A percentile compares a stretch with the other conserved stretches of the same genome.
Evolutionary conservation across 2,329 filamentous ascomycete genomes (phyloP).

Genomic region (Pseudogymnoascus sp.): DNA sequence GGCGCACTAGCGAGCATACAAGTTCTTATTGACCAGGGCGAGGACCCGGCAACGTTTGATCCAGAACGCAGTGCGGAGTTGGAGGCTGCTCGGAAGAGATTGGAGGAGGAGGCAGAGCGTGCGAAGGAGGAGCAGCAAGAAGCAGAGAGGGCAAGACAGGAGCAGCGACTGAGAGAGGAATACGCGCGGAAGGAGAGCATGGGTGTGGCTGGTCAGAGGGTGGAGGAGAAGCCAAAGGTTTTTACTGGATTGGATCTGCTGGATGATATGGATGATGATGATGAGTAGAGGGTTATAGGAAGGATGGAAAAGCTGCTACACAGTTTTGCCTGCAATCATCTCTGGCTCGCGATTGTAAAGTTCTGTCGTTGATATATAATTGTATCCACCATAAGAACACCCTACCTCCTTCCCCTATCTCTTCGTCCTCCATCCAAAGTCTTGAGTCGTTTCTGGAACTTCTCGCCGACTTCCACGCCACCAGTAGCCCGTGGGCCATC

Average conservation of each 20-base stretch:
- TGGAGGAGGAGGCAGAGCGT: slow-evolving; percentile 25
- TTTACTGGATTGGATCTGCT: slow-evolving; percentile 31
- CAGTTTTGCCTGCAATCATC: too few relatives aligned
- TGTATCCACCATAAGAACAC: background rate
- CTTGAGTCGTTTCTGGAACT: slow-evolving; percentile 63
- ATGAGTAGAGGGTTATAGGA: slow-evolving; percentile 17
- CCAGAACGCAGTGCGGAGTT: slow-evolving; percentile 35
- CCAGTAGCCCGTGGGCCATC: slow-evolving; percentile 64
- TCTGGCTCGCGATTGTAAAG: background rate
- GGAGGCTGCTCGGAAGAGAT: slow-evolving; percentile 26
- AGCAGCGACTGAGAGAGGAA: slow-evolving; percentile 22
- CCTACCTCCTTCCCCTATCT: slow-evolving; percentile 26
- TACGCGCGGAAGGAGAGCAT: slow-evolving; percentile 16
- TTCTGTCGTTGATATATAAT: background rate
- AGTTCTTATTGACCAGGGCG: slow-evolving; percentile 50
- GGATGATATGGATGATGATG: slow-evolving; percentile 34
- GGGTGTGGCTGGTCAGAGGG: slow-evolving; percentile 21
- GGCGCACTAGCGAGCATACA: slow-evolving; percentile 61
- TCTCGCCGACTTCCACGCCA: slow-evolving; percentile 58
- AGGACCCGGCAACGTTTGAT: slow-evolving; percentile 52
- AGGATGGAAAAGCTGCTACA: too few relatives aligned
- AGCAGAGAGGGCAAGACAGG: slow-evolving; percentile 26
- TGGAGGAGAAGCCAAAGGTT: slow-evolving; percentile 31
- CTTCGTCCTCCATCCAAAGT: slow-evolving; percentile 33
- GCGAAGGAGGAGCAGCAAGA: slow-evolving; percentile 15